These are phyloP conservation scores for Schizochytrium sp. DNA, from an alignment of 108 stramenopile genomes.

Conservation along the genomic window DNA sequence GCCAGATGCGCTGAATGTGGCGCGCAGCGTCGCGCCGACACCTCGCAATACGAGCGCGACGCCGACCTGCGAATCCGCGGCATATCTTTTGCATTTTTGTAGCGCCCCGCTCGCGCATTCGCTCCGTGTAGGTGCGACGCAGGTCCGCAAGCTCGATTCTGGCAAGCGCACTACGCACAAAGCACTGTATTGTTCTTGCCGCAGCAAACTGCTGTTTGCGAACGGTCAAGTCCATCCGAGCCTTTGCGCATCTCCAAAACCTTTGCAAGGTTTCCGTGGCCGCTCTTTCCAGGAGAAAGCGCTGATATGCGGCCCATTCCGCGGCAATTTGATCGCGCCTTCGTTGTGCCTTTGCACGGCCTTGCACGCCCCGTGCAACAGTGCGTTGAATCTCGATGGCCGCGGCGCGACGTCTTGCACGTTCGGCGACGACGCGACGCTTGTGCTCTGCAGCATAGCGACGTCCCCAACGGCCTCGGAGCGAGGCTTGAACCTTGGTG, in stretches of 20 bases:
- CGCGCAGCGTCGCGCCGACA: too few relatives aligned
- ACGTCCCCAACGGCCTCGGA: background rate
- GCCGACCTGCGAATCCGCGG: background rate
- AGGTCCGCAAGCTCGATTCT: background rate
- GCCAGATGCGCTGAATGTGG: too few relatives aligned
- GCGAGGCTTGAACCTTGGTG: background rate
- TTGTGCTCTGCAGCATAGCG: background rate
- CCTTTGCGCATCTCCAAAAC: background rate
- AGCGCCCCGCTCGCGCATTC: background rate
- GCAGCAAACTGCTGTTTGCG: background rate
- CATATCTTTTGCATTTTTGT: background rate
- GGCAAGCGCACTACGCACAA: background rate
- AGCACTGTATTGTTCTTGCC: background rate
- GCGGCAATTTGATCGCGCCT: background rate
- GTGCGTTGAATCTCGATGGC: background rate
- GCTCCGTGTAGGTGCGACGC: background rate
- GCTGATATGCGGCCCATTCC: conserved; percentile 2
- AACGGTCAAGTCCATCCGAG: background rate
- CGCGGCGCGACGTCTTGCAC: background rate
- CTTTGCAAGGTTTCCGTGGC: background rate
- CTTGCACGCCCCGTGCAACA: background rate
- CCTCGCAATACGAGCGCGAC: too few relatives aligned
- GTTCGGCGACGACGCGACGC: background rate
- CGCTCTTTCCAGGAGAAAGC: background rate
- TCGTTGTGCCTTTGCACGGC: background rate